Percentiles rank a stretch among this genome's conserved stretches.
phyloP scores from a whole-genome alignment of 257 asterid genomes.

The Przewalskia tangutica region DNA sequence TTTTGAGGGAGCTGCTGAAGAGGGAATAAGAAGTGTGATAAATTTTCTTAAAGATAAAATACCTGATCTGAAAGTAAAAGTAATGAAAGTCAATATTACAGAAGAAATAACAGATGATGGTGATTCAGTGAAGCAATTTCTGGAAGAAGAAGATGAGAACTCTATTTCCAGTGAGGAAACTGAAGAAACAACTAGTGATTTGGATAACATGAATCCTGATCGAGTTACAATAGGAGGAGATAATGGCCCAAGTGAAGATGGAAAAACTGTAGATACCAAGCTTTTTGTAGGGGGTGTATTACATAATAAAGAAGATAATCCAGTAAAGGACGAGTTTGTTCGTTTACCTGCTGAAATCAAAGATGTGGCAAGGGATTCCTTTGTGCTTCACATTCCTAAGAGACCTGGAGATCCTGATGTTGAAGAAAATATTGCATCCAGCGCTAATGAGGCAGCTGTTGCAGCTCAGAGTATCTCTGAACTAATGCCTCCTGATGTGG shows the following conservation, averaged over 20 bases:
- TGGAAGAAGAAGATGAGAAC: slow-evolving; percentile 53
- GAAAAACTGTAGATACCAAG: slow-evolving; percentile 51
- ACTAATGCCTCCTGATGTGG: slow-evolving; percentile 95
- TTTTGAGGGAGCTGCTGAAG: slow-evolving; percentile 80
- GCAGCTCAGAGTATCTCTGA: slow-evolving; percentile 71
- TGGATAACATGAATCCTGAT: slow-evolving; percentile 37
- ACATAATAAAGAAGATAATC: slow-evolving; percentile 63
- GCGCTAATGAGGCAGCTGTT: slow-evolving; percentile 41
- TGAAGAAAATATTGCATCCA: slow-evolving; percentile 45
- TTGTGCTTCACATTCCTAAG: slow-evolving; percentile 70
- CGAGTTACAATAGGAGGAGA: slow-evolving; percentile 43
- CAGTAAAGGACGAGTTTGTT: slow-evolving; percentile 60
- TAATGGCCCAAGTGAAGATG: slow-evolving; percentile 38
- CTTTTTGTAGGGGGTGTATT: slow-evolving; percentile 83
- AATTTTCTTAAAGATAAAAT: slow-evolving; percentile 85
- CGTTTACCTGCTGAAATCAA: slow-evolving; percentile 74
- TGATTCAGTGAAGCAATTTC: slow-evolving; percentile 42
- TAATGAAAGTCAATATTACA: slow-evolving; percentile 47
- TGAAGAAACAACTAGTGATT: slow-evolving; percentile 46
- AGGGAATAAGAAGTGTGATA: slow-evolving; percentile 71
- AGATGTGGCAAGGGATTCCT: slow-evolving; percentile 73
- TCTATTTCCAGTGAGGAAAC: slow-evolving; percentile 23
- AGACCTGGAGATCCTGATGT: slow-evolving; percentile 32
- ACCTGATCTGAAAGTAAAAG: slow-evolving; percentile 79
- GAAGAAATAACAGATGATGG: slow-evolving; percentile 53